A percentile compares a stretch with the other conserved stretches of the same genome.
phyloP scores from a whole-genome alignment of 1,284 basidiomycete species.

The Moniliophthora roreri region DNA sequence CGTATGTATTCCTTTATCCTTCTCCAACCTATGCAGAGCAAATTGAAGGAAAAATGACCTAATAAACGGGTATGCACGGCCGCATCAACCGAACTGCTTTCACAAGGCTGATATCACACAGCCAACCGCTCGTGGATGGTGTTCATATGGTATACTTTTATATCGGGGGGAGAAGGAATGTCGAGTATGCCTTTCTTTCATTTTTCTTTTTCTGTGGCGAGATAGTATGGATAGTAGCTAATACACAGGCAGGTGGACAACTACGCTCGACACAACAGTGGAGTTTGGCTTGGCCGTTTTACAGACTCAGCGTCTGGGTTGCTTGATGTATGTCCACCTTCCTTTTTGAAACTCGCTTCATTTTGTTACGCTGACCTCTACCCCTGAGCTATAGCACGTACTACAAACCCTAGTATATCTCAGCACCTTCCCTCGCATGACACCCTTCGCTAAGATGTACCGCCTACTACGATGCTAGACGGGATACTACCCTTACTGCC shows the following conservation, averaged over 20 bases:
- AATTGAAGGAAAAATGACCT: too few species aligned
- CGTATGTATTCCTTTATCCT: conserved; percentile 42
- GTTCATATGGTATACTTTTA: conserved; percentile 88
- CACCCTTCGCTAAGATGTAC: conserved; percentile 42
- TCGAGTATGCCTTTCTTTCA: too few species aligned
- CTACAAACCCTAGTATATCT: conserved; percentile 46
- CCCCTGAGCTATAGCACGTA: conserved; percentile 56
- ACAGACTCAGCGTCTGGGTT: conserved; percentile 55
- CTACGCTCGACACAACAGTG: conserved; percentile 86
- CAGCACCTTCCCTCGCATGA: conserved; percentile 56
- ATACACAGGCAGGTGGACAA: conserved; percentile 63
- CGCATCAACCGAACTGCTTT: conserved; percentile 85
- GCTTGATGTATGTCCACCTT: conserved; percentile 66
- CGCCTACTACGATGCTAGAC: conserved; percentile 16
- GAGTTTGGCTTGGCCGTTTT: conserved; percentile 88
- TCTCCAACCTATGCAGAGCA: background rate
- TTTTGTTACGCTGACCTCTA: too few species aligned
- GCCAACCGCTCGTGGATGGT: too few species aligned
- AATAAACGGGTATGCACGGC: conserved; percentile 68
- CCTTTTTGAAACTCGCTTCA: conserved; percentile 12
- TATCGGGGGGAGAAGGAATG: conserved; percentile 78
- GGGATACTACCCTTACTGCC: conserved; percentile 31
- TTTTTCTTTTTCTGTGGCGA: too few species aligned
- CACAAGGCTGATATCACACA: too few species aligned
- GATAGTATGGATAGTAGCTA: background rate